Base-by-base conservation (phyloP, 768 basidiomycete genomes). In the Flagelloscypha sp. region DNA sequence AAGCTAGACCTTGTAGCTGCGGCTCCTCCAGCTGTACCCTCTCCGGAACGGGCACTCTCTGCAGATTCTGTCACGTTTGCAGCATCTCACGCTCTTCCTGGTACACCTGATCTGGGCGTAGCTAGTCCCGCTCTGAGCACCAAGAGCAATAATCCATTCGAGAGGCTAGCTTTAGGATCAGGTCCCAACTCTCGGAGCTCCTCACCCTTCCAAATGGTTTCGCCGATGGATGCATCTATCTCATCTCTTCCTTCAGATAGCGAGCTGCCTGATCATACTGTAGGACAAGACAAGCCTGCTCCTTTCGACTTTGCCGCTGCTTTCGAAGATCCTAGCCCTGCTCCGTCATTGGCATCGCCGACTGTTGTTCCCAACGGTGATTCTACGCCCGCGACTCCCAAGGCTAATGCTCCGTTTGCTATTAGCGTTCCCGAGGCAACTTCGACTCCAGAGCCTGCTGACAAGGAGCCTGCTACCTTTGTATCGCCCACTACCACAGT, bases 121-220 rank as follows among this genome's bases (percentile, higher is more conserved):
- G 64, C 68, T 1, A 74, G 67, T 31, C 72, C 78, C 5, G 56
- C 64, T 6, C 48, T 61, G 24, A 68, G 76, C 16, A 41, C 58
- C 15, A 85, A 85, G 64, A 90, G 85, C 49, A 94, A 83, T 50
- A 97, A 97, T 54, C 93, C 92, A 3, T 97, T 97, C 50, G 90
- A 87, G 40, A 65, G 81, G 30, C 55, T 92, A 20, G 63, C 66
- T 2, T 66, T 69, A 62, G 55, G 66, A 24, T 57, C 63, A 17
- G 67, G 61, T 30, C 55, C 59, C 25, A 54, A 54, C 21, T 52
- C 61, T 11, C 72, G 72, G 22, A 66, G 78, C 1, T 68, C 72
- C 40, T 79, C 79, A 1, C 78, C 80, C 1, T n/a, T n/a, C n/a
- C n/a, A n/a, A n/a, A n/a, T n/a, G n/a, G 24, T 17, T 34, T n/a